These are phyloP conservation scores for Fagopyrum homotropicum DNA, from an alignment of 148 eudicot species.

Conservation along the genomic window DNA sequence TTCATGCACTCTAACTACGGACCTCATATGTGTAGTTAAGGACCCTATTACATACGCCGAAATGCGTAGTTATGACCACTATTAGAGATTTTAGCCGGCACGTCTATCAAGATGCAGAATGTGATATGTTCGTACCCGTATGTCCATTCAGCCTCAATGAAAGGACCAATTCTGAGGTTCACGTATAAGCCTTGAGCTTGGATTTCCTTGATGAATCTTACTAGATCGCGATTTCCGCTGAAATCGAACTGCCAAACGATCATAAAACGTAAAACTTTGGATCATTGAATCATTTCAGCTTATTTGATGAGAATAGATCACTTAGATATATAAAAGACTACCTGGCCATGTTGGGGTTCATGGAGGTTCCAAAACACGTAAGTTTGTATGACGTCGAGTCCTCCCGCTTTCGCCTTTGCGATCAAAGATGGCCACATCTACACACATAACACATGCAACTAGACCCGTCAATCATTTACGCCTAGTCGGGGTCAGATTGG, in stretches of 20 bases:
- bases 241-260: conserved; percentile 48
- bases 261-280: not conserved
- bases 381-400: conserved; percentile 76
- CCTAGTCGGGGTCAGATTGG: not conserved
- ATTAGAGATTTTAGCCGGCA: no score
- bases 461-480: not conserved
- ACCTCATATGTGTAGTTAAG: no score
- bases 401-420: conserved; percentile 81
- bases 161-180: conserved; percentile 63
- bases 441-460: conserved; percentile 1
- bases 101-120: no score
- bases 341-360: conserved; percentile 66
- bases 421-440: conserved; percentile 99
- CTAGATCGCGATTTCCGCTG: conserved; percentile 49
- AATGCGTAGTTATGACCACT: no score
- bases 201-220: conserved; percentile 52
- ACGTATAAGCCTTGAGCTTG: conserved; percentile 58
- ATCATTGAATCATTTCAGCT: not conserved
- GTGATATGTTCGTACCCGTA: conserved; percentile 41
- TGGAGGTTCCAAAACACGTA: conserved; percentile 77
- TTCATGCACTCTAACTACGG: no score
- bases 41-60: no score
- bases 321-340: not conserved
- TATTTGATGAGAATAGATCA: not conserved
- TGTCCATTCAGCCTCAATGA: conserved; percentile 57